These are phyloP conservation scores for Bauhinia variegata DNA, from an alignment of 306 rosid genomes.

Conservation along the genomic window DNA sequence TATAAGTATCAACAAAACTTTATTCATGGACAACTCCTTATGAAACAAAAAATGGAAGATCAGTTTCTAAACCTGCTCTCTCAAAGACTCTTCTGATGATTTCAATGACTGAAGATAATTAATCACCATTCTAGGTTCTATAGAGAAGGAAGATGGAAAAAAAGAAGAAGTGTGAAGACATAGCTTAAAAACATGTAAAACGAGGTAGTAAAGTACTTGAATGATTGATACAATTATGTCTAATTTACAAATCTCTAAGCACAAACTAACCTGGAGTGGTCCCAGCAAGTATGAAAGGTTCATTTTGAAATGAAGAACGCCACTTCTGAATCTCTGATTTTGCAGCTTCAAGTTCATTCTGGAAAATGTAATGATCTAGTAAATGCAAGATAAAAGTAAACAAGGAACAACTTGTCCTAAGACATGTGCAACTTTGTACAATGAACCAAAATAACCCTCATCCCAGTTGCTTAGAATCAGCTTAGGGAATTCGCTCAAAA, in stretches of 20 bases:
- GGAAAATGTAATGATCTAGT: slow-evolving; percentile 38
- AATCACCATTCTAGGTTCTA: slow-evolving; percentile 75
- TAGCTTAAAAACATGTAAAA: slow-evolving; percentile 12
- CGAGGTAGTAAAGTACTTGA: background rate
- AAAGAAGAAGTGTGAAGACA: too few species aligned
- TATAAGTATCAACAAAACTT: slow-evolving; percentile 28
- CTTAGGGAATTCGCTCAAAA: too few species aligned
- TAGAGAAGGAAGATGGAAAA: slow-evolving; percentile 31
- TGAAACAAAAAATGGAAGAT: slow-evolving; percentile 20
- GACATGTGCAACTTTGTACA: too few species aligned
- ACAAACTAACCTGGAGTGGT: slow-evolving; percentile 69
- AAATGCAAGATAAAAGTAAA: too few species aligned
- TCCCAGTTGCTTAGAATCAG: too few species aligned
- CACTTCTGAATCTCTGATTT: slow-evolving; percentile 77
- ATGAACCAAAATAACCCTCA: too few species aligned
- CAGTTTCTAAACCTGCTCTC: slow-evolving; percentile 73
- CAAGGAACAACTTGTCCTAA: too few species aligned
- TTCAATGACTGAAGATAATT: slow-evolving; percentile 79
- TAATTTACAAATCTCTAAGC: slow-evolving; percentile 8
- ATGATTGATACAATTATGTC: background rate
- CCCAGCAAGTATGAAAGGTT: slow-evolving; percentile 73
- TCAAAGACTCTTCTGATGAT: slow-evolving; percentile 85
- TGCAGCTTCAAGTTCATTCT: slow-evolving; percentile 78
- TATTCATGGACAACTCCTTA: slow-evolving; percentile 13
- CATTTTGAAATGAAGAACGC: slow-evolving; percentile 76